phyloP scores from a whole-genome alignment of 176 grass and related monocot species.

The Eragrostis nindensis region DNA sequence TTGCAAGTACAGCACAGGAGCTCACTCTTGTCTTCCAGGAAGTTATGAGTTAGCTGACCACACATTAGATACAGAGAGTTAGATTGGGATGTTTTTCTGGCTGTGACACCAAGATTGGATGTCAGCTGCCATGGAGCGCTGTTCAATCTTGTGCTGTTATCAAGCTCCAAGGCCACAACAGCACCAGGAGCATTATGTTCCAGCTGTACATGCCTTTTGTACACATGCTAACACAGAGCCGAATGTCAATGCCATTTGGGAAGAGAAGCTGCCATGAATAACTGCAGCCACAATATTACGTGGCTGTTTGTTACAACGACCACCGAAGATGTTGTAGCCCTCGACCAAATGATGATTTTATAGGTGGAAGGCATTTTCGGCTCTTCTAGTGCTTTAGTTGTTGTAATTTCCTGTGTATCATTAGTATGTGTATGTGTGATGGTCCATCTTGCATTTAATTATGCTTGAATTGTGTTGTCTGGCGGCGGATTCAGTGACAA shows the following conservation, averaged over 20 bases:
- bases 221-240: constrained; percentile 54
- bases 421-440: constrained; percentile 15
- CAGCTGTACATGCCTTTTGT: constrained; percentile 33
- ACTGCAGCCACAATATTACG: constrained; percentile 1
- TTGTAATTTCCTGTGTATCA: constrained; percentile 29
- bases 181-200: constrained; percentile 24
- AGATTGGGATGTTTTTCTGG: constrained; percentile 12
- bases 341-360: background rate
- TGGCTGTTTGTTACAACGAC: background rate
- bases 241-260: constrained; percentile 20
- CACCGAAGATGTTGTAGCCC: constrained; percentile 10
- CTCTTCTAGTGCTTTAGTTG: constrained; percentile 16
- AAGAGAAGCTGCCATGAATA: constrained; percentile 37
- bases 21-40: constrained; percentile 88
- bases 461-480: constrained; percentile 33
- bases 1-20: constrained; percentile 83
- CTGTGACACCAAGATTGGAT: constrained; percentile 12
- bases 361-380: background rate
- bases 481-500: constrained; percentile 17
- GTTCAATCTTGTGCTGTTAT: background rate
- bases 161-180: constrained; percentile 37
- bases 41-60: constrained; percentile 66
- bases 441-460: constrained; percentile 30
- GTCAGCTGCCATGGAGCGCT: constrained; percentile 22
- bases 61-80: constrained; percentile 41